Evolutionary conservation across 129 eudicot species (phyloP), one percentile per base, ranked within the genome.

Genomic region (Heracleum sosnowskyi): DNA sequence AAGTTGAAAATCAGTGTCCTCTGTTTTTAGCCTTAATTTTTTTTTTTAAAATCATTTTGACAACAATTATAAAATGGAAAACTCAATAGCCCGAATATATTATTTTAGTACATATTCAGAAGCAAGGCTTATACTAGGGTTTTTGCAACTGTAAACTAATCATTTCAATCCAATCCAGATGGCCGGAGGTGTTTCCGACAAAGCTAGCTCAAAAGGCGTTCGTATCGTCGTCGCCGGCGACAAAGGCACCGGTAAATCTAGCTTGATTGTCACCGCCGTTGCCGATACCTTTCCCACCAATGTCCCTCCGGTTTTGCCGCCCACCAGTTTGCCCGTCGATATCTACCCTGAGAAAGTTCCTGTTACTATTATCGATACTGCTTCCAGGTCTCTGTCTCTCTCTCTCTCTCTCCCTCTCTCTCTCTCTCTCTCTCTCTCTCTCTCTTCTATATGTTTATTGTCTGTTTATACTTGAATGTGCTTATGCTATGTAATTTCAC

Each of bases 161-260:
- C 7, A 0, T 2, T 24, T 55, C 2, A 7, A 55, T 55, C 22
- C 57, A 18, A 49, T 49, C 57, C 72, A 66, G 33, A 87, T 89
- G 93, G 90, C 84, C 39, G 96, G 85, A 80, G 86, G 86, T 76
- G 81, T 75, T 79, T 79, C 89, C 73, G 81, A 86, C 33, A 81
- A 83, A 72, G 51, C 69, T 7, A 68, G 28, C 78, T 73, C 71
- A 1, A 80, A 77, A 74, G 86, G 84, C 64, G 90, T 93, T 34
- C 89, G 97, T 69, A 93, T 93, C 76, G 98, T 91, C 29, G 98
- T 93, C 33, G 98, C 96, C 60, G 98, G 98, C 3, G 98, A 93
- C 79, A 87, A 88, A 3, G 90, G 88, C 76, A 93, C 97, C 51
- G 98, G 98, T 1, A 93, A 93, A 75, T 85, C 98, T 60, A 89